These are phyloP conservation scores for Austroboletus sp. DNA, from an alignment of 1,284 basidiomycete genomes.

Conservation along the genomic window DNA sequence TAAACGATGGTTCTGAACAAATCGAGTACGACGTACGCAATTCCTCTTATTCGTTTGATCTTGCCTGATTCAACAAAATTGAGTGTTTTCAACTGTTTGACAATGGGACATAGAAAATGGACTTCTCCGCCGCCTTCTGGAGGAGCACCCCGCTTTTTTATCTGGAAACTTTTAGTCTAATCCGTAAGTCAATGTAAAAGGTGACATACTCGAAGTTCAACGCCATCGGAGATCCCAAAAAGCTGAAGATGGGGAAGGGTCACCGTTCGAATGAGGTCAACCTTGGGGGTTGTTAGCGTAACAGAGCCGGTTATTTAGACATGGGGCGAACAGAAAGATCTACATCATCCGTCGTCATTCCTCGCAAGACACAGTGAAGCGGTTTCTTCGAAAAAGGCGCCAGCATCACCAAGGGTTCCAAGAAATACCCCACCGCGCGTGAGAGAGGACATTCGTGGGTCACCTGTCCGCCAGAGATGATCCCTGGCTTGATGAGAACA, in stretches of 20 bases:
- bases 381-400: slow-evolving; percentile 92
- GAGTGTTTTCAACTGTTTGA: slow-evolving; percentile 84
- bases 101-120: slow-evolving; percentile 86
- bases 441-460: slow-evolving; percentile 85
- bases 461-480: slow-evolving; percentile 79
- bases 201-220: slow-evolving; percentile 68
- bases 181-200: slow-evolving; percentile 1
- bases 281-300: slow-evolving; percentile 36
- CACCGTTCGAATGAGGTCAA: slow-evolving; percentile 86
- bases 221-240: slow-evolving; percentile 81
- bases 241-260: slow-evolving; percentile 87
- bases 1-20: slow-evolving; percentile 3
- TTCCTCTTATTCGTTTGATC: slow-evolving; percentile 90
- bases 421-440: slow-evolving; percentile 87
- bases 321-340: slow-evolving; percentile 71
- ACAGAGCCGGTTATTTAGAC: not conserved
- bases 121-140: slow-evolving; percentile 91
- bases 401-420: slow-evolving; percentile 85
- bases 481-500: slow-evolving; percentile 84
- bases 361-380: slow-evolving; percentile 73
- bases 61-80: slow-evolving; percentile 89
- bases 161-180: slow-evolving; percentile 41
- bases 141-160: slow-evolving; percentile 87
- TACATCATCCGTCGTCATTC: slow-evolving; percentile 85
- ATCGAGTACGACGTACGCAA: slow-evolving; percentile 62